Conservation (phyloP, 2,329 filamentous ascomycete genomes). For the Nigrospora oryzae region DNA sequence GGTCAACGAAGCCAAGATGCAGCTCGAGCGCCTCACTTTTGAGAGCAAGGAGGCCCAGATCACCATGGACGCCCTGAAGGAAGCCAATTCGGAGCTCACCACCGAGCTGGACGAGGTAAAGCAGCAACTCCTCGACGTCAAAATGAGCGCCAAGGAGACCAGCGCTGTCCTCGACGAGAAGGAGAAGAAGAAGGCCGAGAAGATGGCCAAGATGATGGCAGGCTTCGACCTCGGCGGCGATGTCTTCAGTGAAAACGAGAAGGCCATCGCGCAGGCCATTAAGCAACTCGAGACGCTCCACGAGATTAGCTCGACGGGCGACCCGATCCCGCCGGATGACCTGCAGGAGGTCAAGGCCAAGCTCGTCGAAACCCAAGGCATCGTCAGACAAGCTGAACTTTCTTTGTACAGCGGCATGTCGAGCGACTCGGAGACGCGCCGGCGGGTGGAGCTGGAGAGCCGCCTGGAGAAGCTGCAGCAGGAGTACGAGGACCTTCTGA, state of each 20-base stretch:
- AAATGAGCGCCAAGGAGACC: constrained; percentile 93
- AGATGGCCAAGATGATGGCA: constrained; percentile 99
- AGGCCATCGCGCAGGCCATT: constrained; percentile 74
- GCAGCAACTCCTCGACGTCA: constrained; percentile 89
- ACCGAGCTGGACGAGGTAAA: constrained; percentile 89
- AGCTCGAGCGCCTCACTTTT: constrained; percentile 88
- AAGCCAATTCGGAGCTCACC: constrained; percentile 89
- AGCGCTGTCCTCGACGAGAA: constrained; percentile 89
- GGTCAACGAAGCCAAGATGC: constrained; percentile 91
- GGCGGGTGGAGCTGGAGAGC: constrained; percentile 68
- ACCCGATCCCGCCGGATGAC: constrained; percentile 74
- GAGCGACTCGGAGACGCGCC: constrained; percentile 56
- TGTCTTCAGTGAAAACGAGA: constrained; percentile 89
- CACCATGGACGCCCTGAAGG: constrained; percentile 95
- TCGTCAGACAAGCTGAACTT: constrained; percentile 86
- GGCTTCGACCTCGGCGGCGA: constrained; percentile 91
- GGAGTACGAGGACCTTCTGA: constrained; percentile 77
- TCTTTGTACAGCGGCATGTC: constrained; percentile 65
- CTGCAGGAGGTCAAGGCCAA: constrained; percentile 68
- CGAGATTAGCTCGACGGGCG: constrained; percentile 67
- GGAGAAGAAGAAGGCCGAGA: constrained; percentile 96
- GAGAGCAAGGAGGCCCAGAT: constrained; percentile 96
- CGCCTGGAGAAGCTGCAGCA: constrained; percentile 66
- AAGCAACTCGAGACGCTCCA: constrained; percentile 73
- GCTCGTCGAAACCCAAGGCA: constrained; percentile 82